Evolutionary conservation across 805 yeast species (phyloP), one percentile per base, ranked within the genome.

Genomic region (Candida manassasensis): DNA sequence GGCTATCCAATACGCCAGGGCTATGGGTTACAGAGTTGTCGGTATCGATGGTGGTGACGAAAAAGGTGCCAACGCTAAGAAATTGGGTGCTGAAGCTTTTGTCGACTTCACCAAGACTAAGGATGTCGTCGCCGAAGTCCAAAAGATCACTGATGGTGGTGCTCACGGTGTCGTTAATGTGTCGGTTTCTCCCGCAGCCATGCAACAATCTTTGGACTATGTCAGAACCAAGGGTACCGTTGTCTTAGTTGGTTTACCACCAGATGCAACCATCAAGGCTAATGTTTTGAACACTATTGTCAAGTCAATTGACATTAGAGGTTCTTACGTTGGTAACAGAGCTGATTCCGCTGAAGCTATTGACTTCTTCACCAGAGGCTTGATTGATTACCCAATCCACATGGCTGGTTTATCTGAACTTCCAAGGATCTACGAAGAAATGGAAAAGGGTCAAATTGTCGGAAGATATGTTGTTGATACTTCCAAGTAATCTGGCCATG

Each of bases 11-110:
- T 82, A 79, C 62, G 88, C 85, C 43, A 71, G 61, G 48, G 86
- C 85, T 42, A 75, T 81, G 83, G 90, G 89, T 51, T 68, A 67
- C 61, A 57, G 72, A 49, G 84, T 81, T 31, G 48, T 81, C 24
- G 87, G 75, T 47, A 79, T 82, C 47, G 89, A 82, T 54, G 85
- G 84, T 59, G 86, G 86, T 62, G 82, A 57, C 10, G 86, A 73
- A 30, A 81, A 82, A 64, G 76, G 73, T 74, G 67, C 57, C 27
- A 60, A 77, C 42, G 70, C 70, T 57, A 64, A 68, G 53, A 49
- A 57, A 8, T 64, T 79, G 40, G 87, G 86, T 52, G 84, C 81
- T 48, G 86, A 80, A 60, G 63, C 59, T 39, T 80, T 58, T 56
- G 59, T 79, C 45, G 86, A 81, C 50, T 74, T 73, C 65, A 65